Base-by-base conservation (phyloP, 768 basidiomycete genomes). In the Coprinopsis strossmayeri region DNA sequence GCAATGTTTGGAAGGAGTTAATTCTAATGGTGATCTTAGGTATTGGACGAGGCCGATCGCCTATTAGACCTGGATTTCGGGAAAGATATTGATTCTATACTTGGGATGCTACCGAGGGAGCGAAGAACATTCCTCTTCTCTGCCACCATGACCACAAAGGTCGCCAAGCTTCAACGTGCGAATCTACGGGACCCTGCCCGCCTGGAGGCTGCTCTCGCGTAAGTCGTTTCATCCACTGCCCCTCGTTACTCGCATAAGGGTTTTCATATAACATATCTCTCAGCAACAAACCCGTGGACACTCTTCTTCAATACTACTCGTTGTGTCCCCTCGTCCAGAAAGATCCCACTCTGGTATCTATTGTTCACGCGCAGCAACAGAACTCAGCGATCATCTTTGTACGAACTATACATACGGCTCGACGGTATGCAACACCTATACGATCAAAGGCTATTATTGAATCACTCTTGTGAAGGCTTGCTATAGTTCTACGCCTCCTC, bases 111-210 rank as follows among this genome's bases (percentile, higher is more conserved):
- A 53, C 96, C 95, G 18, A 90, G 82, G 59, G 94, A 97, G 57
- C 80, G 96, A 10, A 90, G 85, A 25, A 99, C 96, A 2, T 97
- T 92, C 61, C 77, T 99, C 1, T 99, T 93, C 70, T 97, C 95
- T 11, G 96, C 95, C 4, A 98, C 95, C 18, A 98, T 99, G 95
- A 95, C 96, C 10, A 92, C 91, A 12, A 98, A 97, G 68, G 92
- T 99, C 2, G 91, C 89, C 10, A 97, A 97, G 66, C 73, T 99
- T 10, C 95, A 98, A 63, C 70, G 95, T 45, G 94, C 96, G 26
- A 93, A 90, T 72, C 71, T 98, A 60, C 78, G 79, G 26, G 93
- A 95, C 61, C 96, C 96, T 17, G 81, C 94, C 21, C 79, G 87
- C 55, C 82, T 98, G 1, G 94, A 98, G 64, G 91, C 97, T 2